phyloP scores from a whole-genome alignment of 179 eudicot species.

The Beta macrorhiza region DNA sequence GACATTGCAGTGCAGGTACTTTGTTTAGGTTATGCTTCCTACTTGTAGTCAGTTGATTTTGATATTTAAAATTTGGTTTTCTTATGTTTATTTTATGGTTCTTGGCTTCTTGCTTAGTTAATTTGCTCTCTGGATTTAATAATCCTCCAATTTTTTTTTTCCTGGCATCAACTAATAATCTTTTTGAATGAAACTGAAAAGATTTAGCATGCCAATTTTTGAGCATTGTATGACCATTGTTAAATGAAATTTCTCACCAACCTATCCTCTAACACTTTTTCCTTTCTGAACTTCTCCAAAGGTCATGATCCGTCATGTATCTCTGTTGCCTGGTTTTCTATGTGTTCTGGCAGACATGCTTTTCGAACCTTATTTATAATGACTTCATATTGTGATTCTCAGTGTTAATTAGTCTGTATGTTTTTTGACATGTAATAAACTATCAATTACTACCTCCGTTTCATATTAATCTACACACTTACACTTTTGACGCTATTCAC shows the following conservation, averaged over 20 bases:
- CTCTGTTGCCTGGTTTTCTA: neutral
- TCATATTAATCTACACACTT: too few relatives aligned
- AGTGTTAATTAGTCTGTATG: neutral
- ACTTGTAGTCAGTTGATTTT: neutral
- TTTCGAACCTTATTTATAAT: neutral
- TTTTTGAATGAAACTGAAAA: neutral
- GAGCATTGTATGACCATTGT: neutral
- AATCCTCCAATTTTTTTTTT: conserved; percentile 3
- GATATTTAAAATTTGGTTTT: too few relatives aligned
- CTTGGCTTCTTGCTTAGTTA: conserved; percentile 1
- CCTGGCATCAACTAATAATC: neutral
- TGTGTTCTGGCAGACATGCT: neutral
- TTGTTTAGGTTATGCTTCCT: conserved; percentile 1
- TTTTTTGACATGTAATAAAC: neutral
- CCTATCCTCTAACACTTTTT: neutral
- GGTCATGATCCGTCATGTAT: neutral
- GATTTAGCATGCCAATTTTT: neutral
- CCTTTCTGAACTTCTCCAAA: neutral
- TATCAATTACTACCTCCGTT: neutral
- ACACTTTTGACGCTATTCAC: too few relatives aligned
- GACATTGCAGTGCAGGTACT: conserved; percentile 91
- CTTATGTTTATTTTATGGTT: neutral
- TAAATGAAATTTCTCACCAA: neutral
- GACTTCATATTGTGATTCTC: neutral
- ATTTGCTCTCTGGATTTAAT: neutral